phyloP scores from a whole-genome alignment of 768 basidiomycete species.

The Asterophora parasitica region DNA sequence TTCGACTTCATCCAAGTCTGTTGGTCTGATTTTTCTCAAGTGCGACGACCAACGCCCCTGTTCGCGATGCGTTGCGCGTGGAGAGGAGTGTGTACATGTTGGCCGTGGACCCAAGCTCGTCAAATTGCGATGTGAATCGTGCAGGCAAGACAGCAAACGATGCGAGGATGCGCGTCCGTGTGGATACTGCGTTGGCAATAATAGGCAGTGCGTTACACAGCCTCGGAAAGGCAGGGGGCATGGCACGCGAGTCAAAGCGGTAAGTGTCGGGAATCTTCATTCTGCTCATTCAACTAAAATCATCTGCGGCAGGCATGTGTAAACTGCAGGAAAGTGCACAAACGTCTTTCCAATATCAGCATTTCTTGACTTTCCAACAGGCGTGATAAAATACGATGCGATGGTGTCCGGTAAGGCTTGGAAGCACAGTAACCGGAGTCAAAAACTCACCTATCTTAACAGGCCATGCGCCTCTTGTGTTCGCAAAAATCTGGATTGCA shows the following conservation, averaged over 20 bases:
- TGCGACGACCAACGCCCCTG: conserved; percentile 64
- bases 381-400: conserved; percentile 60
- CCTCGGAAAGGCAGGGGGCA: conserved; percentile 53
- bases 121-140: conserved; percentile 56
- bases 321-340: conserved; percentile 48
- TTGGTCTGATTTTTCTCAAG: conserved; percentile 25
- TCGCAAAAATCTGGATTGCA: conserved; percentile 48
- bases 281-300: background rate
- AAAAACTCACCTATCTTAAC: background rate
- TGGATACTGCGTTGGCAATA: conserved; percentile 42
- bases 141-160: conserved; percentile 49
- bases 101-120: conserved; percentile 53
- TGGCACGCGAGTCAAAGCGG: conserved; percentile 58
- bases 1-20: conserved; percentile 1
- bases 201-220: conserved; percentile 43
- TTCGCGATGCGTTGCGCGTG: conserved; percentile 49
- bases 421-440: background rate
- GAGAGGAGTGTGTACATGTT: conserved; percentile 53
- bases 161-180: conserved; percentile 61
- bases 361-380: conserved; percentile 25
- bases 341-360: conserved; percentile 10
- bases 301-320: conserved; percentile 45
- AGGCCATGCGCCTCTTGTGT: conserved; percentile 49
- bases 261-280: conserved; percentile 25
- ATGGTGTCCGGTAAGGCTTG: conserved; percentile 44